Conservation (phyloP, 164 flowering plant genomes). For the Litsea cubeba region DNA sequence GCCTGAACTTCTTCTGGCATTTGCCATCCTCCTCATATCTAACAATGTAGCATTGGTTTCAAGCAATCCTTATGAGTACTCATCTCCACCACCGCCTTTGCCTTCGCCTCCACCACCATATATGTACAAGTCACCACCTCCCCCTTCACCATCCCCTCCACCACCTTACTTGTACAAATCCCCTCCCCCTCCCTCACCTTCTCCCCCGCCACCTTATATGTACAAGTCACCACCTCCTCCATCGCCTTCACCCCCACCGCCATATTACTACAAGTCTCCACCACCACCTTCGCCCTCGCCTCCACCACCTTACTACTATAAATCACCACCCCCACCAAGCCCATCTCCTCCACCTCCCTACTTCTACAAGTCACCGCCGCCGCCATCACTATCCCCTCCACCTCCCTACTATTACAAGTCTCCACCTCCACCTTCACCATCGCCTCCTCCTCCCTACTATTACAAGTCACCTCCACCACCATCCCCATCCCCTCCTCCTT, state of each 20-base stretch:
- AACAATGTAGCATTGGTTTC: background rate
- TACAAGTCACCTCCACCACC: slow-evolving; percentile 30
- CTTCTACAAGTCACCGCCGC: slow-evolving; percentile 28
- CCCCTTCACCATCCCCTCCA: slow-evolving; percentile 17
- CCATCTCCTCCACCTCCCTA: slow-evolving; percentile 18
- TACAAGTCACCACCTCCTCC: no score
- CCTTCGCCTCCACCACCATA: slow-evolving; percentile 17
- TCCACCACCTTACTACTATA: slow-evolving; percentile 38
- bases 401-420: slow-evolving; percentile 18
- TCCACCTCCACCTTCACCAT: slow-evolving; percentile 20
- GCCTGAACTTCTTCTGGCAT: background rate
- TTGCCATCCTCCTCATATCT: slow-evolving; percentile 1
- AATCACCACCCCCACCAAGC: slow-evolving; percentile 21
- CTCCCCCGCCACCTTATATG: no score
- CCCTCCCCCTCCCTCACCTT: slow-evolving; percentile 2
- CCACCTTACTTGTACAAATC: no score
- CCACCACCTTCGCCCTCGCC: slow-evolving; percentile 18
- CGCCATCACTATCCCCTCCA: slow-evolving; percentile 21
- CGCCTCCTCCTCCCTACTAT: slow-evolving; percentile 17
- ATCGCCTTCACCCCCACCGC: no score
- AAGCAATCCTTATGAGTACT: background rate
- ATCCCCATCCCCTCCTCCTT: slow-evolving; percentile 27
- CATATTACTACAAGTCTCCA: slow-evolving; percentile 17
- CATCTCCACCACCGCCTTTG: slow-evolving; percentile 32
- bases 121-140: slow-evolving; percentile 29